These are phyloP conservation scores for Starmerella lactis-condensi DNA, from an alignment of 805 yeast genomes.

Conservation along the genomic window DNA sequence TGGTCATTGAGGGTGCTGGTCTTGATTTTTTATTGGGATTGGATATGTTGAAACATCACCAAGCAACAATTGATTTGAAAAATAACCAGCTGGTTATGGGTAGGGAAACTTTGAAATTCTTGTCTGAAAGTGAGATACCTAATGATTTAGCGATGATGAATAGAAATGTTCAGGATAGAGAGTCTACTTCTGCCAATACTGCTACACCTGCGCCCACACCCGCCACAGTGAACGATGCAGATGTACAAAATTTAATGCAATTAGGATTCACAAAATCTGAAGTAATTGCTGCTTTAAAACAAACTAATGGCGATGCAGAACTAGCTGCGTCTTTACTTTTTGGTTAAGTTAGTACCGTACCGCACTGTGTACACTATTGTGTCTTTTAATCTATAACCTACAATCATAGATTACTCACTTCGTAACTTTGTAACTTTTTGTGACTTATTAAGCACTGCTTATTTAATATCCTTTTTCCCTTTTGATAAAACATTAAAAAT, in stretches of 20 bases:
- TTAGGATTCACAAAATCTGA: conserved; percentile 56
- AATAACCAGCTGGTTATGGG: conserved; percentile 49
- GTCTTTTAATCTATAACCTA: too few relatives aligned
- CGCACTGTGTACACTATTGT: too few relatives aligned
- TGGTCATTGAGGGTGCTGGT: conserved; percentile 39
- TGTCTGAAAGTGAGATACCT: conserved; percentile 56
- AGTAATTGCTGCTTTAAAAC: conserved; percentile 44
- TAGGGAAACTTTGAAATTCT: conserved; percentile 51
- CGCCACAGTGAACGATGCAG: conserved; percentile 1
- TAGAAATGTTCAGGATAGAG: not conserved
- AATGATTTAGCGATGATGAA: conserved; percentile 14
- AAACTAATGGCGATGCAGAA: conserved; percentile 62
- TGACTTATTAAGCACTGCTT: too few relatives aligned
- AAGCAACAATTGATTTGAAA: conserved; percentile 59
- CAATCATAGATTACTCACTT: too few relatives aligned
- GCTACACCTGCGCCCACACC: not conserved
- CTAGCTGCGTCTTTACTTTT: conserved; percentile 69
- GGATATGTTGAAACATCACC: conserved; percentile 78
- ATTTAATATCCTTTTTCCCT: too few relatives aligned
- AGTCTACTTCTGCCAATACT: not conserved
- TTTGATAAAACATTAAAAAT: conserved; percentile 5
- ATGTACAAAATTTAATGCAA: conserved; percentile 32
- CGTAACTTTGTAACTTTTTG: too few relatives aligned
- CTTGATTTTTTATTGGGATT: conserved; percentile 65
- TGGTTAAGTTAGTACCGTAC: too few relatives aligned